phyloP scores from a whole-genome alignment of 1,284 basidiomycete genomes.

The Crucibulum parvulum region DNA sequence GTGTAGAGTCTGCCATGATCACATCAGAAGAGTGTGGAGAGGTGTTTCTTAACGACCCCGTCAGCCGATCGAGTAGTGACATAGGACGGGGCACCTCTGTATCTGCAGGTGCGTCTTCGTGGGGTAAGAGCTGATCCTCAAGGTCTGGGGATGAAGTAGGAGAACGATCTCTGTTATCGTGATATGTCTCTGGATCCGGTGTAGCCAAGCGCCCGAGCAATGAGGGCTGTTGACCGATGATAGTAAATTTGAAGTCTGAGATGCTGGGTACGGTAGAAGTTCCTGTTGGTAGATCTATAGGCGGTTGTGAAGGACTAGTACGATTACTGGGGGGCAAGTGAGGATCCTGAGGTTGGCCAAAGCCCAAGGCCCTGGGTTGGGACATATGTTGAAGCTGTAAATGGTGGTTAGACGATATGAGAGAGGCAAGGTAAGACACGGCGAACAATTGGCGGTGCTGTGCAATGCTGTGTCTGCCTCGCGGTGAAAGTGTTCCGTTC shows the following conservation, averaged over 20 bases:
- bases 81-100: neutral
- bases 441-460: too few relatives aligned
- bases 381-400: too few relatives aligned
- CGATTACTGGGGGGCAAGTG: too few relatives aligned
- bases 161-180: slow-evolving; percentile 16
- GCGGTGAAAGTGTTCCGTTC: too few relatives aligned
- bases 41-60: neutral
- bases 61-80: neutral
- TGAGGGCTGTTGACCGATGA: slow-evolving; percentile 53
- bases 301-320: too few relatives aligned
- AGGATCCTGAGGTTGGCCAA: too few relatives aligned
- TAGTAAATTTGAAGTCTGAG: slow-evolving; percentile 46
- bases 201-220: slow-evolving; percentile 53
- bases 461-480: too few relatives aligned
- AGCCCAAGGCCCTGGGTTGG: too few relatives aligned
- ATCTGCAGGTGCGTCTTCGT: slow-evolving; percentile 1
- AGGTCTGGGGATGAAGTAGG: slow-evolving; percentile 37
- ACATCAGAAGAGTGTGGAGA: neutral
- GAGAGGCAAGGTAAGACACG: too few relatives aligned
- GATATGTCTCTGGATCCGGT: slow-evolving; percentile 25
- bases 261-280: slow-evolving; percentile 30
- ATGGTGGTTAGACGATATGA: too few relatives aligned
- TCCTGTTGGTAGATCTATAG: neutral
- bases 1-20: neutral
- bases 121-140: slow-evolving; percentile 14